phyloP scores from a whole-genome alignment of 176 grass and related monocot species.

The Oropetium thomaeum region DNA sequence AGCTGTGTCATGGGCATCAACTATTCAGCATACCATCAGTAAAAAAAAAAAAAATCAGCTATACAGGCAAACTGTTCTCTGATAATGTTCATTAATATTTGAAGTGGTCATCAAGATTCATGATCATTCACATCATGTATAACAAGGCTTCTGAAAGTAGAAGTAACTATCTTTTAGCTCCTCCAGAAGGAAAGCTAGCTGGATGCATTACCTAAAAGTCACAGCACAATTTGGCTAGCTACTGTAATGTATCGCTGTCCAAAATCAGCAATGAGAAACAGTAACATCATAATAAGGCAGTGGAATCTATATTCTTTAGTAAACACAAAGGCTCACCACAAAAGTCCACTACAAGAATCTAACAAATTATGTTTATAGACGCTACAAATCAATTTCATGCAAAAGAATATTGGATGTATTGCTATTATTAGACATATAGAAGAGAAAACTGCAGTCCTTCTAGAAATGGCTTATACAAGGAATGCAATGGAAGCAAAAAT shows the following conservation, averaged over 20 bases:
- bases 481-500: neutral
- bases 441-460: neutral
- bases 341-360: neutral
- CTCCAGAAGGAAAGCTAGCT: neutral
- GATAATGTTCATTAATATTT: slow-evolving; percentile 8
- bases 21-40: neutral
- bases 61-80: neutral
- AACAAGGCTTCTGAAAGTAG: neutral
- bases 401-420: neutral
- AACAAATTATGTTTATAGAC: neutral
- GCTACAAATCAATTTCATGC: neutral
- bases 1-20: neutral
- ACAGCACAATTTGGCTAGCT: neutral
- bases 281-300: neutral
- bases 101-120: neutral
- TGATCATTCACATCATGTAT: neutral
- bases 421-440: neutral
- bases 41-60: neutral
- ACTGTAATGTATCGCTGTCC: neutral
- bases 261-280: neutral
- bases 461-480: neutral
- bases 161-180: neutral
- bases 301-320: neutral
- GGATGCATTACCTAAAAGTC: neutral
- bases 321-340: neutral